Percentiles rank a stretch among this genome's conserved stretches.
Conservation (phyloP, 1,284 basidiomycete species). For the Porphyrellus sp. region DNA sequence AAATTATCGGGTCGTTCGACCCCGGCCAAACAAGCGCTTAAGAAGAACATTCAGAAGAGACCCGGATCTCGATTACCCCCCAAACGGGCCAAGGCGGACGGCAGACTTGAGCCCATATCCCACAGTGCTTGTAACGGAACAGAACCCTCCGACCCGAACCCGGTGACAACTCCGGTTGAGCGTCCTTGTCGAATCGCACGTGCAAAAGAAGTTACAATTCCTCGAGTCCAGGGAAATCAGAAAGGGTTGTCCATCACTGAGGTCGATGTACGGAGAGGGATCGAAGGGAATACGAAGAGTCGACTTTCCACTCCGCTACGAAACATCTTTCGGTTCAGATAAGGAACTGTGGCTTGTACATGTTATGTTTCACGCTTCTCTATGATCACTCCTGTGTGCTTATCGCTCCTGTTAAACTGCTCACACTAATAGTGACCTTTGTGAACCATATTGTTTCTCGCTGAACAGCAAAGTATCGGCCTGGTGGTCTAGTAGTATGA, state of each 20-base stretch:
- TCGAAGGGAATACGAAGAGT: constrained; percentile 35
- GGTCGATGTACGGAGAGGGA: constrained; percentile 27
- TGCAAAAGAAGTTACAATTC: constrained; percentile 11
- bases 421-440: too few relatives aligned
- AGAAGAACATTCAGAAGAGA: constrained; percentile 10
- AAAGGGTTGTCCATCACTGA: constrained; percentile 20
- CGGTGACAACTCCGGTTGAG: constrained; percentile 2
- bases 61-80: constrained; percentile 14
- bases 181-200: constrained; percentile 19
- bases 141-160: constrained; percentile 2
- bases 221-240: constrained; percentile 14
- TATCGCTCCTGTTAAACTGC: neutral
- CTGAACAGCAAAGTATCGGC: constrained; percentile 18
- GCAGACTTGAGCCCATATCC: constrained; percentile 3
- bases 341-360: constrained; percentile 7
- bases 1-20: neutral
- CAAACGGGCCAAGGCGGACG: constrained; percentile 16
- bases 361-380: constrained; percentile 14
- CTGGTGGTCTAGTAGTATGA: constrained; percentile 59
- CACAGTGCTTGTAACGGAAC: neutral
- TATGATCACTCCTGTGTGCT: constrained; percentile 6
- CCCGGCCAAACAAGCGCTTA: constrained; percentile 1
- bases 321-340: constrained; percentile 50
- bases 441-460: neutral
- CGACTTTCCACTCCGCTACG: constrained; percentile 46